Evolutionary conservation across 768 basidiomycete species (phyloP).

Genomic region (Kwoniella mangroviensis): DNA sequence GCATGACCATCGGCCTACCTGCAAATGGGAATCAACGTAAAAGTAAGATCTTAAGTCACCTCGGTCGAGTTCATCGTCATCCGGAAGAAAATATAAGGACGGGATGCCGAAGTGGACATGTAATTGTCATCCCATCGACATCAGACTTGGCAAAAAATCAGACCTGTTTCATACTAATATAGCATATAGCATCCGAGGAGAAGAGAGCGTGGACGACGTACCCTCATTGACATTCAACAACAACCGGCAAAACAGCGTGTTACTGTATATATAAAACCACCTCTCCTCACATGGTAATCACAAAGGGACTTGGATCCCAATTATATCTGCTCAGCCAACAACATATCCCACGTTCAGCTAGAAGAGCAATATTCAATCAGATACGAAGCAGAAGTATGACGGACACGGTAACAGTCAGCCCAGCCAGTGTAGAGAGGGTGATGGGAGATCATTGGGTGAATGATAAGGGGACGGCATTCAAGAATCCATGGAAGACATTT

Average conservation of each 20-base stretch:
- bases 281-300: neutral
- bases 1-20: no score
- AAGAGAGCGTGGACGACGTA: no score
- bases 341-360: neutral
- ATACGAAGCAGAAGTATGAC: conserved; percentile 19
- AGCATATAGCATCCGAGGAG: no score
- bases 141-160: no score
- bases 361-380: neutral
- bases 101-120: no score
- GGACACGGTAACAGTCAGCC: conserved; percentile 5
- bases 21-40: no score
- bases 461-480: conserved; percentile 41
- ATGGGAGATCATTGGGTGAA: conserved; percentile 48
- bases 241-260: neutral
- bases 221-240: no score
- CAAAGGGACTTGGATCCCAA: conserved; percentile 10
- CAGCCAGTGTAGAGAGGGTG: conserved; percentile 5
- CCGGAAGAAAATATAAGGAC: no score
- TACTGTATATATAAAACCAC: neutral
- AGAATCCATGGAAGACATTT: conserved; percentile 52
- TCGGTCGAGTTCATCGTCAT: no score
- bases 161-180: no score
- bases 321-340: neutral
- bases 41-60: no score
- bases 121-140: no score